Conservation (phyloP, 257 asterid genomes). For the Lithospermum erythrorhizon region DNA sequence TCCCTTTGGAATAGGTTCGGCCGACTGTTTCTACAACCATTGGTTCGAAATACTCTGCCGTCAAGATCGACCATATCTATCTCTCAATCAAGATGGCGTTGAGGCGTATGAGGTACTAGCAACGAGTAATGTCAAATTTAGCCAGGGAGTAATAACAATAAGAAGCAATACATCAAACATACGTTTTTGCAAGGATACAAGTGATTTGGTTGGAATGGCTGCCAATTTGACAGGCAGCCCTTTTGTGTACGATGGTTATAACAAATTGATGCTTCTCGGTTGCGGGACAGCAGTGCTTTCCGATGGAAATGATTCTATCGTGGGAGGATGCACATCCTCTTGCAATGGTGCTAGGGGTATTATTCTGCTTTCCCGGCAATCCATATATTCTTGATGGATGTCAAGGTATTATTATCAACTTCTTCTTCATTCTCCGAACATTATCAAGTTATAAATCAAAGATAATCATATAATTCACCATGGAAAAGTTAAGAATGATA, state of each 20-base stretch:
- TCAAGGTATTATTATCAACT: too few species aligned
- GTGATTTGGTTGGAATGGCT: neutral
- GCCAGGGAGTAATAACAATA: neutral
- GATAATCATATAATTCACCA: too few species aligned
- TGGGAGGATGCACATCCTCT: too few species aligned
- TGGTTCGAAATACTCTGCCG: conserved; percentile 1
- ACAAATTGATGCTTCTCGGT: neutral
- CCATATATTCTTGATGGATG: neutral
- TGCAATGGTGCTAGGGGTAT: too few species aligned
- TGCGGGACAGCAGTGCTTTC: too few species aligned
- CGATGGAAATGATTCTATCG: too few species aligned
- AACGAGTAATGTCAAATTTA: neutral
- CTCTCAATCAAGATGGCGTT: neutral
- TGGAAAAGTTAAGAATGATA: too few species aligned
- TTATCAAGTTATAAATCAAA: too few species aligned
- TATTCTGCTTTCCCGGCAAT: too few species aligned
- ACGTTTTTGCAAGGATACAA: neutral
- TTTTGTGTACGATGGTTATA: neutral
- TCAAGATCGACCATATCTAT: neutral
- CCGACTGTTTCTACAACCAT: neutral
- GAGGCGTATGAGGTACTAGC: too few species aligned
- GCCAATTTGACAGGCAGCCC: neutral
- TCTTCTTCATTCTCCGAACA: too few species aligned
- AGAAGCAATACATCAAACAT: neutral
- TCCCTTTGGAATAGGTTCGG: conserved; percentile 1